Percentiles rank a stretch among this genome's conserved stretches.
Evolutionary conservation across 345 rosid species (phyloP).

Genomic region (Rhodamnia rubescens): DNA sequence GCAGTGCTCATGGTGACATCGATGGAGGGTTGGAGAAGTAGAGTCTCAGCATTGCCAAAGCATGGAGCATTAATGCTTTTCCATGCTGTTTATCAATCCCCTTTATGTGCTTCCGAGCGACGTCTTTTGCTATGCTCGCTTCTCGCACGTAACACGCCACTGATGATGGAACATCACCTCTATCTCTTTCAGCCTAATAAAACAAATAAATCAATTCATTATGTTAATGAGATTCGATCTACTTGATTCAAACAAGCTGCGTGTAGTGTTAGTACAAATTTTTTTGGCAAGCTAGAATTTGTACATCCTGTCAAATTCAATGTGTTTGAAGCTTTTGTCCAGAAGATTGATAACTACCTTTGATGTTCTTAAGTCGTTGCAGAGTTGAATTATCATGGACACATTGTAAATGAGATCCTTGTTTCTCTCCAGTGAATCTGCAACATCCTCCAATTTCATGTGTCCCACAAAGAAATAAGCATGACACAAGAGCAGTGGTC

Average conservation of each 20-base stretch:
- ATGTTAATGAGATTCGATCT: background rate
- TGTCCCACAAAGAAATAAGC: constrained; percentile 10
- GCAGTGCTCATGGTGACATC: constrained; percentile 16
- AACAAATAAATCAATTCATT: background rate
- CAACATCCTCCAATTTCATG: background rate
- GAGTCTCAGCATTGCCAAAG: background rate
- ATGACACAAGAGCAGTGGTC: constrained; percentile 15
- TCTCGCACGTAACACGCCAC: constrained; percentile 29
- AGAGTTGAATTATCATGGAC: constrained; percentile 28
- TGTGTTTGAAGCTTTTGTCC: background rate
- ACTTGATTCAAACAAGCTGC: background rate
- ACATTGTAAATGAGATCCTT: constrained; percentile 19
- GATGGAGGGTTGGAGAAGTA: constrained; percentile 7
- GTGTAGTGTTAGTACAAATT: no score
- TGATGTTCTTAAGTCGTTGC: constrained; percentile 41
- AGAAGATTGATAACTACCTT: constrained; percentile 6
- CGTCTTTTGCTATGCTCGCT: constrained; percentile 18
- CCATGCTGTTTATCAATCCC: constrained; percentile 19
- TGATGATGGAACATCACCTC: constrained; percentile 43
- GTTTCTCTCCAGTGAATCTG: background rate
- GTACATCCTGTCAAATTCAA: background rate
- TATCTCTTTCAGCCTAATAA: constrained; percentile 34
- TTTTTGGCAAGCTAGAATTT: background rate
- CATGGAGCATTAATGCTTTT: constrained; percentile 23
- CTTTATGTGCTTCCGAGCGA: constrained; percentile 10